Conservation (phyloP, 1,284 basidiomycete species). For the Boletus holoroseus region DNA sequence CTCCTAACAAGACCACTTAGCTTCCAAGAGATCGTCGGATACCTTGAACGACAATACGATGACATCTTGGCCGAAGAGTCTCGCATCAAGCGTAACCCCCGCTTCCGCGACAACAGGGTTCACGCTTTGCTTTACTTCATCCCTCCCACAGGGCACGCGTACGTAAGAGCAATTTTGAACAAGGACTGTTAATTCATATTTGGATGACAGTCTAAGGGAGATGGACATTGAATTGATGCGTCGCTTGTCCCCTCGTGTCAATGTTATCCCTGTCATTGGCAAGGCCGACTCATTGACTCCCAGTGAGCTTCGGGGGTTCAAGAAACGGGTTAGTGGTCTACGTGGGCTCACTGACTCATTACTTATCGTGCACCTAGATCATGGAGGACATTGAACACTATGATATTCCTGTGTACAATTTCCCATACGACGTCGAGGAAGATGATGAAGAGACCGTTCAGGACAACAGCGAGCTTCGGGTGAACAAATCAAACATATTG, state of each 20-base stretch:
- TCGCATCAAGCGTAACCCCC: conserved; percentile 98
- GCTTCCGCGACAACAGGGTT: conserved; percentile 96
- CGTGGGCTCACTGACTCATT: background rate
- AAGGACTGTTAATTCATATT: background rate
- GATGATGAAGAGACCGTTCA: conserved; percentile 98
- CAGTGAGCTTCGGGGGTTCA: conserved; percentile 88
- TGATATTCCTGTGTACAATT: conserved; percentile 98
- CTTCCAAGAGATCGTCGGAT: conserved; percentile 93
- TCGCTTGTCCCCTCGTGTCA: conserved; percentile 92
- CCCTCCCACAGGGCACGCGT: conserved; percentile 82
- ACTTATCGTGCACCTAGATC: conserved; percentile 49
- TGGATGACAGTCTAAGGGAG: conserved; percentile 71
- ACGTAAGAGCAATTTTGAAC: conserved; percentile 29
- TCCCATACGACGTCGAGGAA: conserved; percentile 98
- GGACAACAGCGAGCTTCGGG: conserved; percentile 93
- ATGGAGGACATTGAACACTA: conserved; percentile 99
- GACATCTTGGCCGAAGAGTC: conserved; percentile 99
- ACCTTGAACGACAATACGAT: conserved; percentile 99
- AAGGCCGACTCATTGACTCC: conserved; percentile 96
- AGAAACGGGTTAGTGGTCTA: conserved; percentile 73
- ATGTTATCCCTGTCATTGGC: conserved; percentile 98
- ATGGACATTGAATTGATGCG: conserved; percentile 99
- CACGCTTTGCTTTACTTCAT: conserved; percentile 99
- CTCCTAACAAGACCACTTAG: conserved; percentile 38
- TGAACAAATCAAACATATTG: conserved; percentile 34